These are phyloP conservation scores for Pelargonium exstipulatum DNA, from an alignment of 441 rosid species.

Conservation along the genomic window DNA sequence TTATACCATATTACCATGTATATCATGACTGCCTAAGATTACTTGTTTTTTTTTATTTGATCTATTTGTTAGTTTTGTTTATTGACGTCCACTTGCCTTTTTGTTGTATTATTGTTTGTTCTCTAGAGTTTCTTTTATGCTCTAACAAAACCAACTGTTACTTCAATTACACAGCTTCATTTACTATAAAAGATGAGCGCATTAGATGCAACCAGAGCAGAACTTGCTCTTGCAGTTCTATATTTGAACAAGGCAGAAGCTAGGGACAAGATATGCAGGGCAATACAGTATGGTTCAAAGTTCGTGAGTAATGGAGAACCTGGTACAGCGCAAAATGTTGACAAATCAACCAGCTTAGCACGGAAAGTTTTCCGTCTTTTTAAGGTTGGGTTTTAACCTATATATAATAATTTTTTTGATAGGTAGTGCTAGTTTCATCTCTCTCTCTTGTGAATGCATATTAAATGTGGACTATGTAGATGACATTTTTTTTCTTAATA, in stretches of 20 bases:
- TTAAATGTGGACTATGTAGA: neutral
- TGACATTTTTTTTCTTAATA: neutral
- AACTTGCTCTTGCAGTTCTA: slow-evolving; percentile 70
- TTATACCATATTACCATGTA: neutral
- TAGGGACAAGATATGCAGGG: slow-evolving; percentile 96
- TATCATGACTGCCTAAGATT: neutral
- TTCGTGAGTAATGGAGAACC: slow-evolving; percentile 80
- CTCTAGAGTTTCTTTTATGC: slow-evolving; percentile 4
- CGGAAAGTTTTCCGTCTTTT: slow-evolving; percentile 93
- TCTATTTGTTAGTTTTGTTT: neutral
- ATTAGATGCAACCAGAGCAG: slow-evolving; percentile 79
- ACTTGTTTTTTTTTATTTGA: neutral
- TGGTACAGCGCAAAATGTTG: slow-evolving; percentile 92
- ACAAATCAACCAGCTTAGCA: slow-evolving; percentile 90
- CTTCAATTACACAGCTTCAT: slow-evolving; percentile 19
- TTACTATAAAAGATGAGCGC: slow-evolving; percentile 58
- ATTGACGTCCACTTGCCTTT: too few relatives aligned
- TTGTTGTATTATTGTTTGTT: slow-evolving; percentile 3
- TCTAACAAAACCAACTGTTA: neutral
- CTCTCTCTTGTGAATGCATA: neutral
- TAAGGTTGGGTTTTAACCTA: slow-evolving; percentile 44
- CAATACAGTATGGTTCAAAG: slow-evolving; percentile 93
- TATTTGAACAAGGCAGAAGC: slow-evolving; percentile 96
- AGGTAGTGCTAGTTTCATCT: neutral
- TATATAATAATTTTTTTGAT: neutral